Evolutionary conservation across 2,329 filamentous ascomycete genomes (phyloP).

Genomic region (Conoideocrella luteorostrata): DNA sequence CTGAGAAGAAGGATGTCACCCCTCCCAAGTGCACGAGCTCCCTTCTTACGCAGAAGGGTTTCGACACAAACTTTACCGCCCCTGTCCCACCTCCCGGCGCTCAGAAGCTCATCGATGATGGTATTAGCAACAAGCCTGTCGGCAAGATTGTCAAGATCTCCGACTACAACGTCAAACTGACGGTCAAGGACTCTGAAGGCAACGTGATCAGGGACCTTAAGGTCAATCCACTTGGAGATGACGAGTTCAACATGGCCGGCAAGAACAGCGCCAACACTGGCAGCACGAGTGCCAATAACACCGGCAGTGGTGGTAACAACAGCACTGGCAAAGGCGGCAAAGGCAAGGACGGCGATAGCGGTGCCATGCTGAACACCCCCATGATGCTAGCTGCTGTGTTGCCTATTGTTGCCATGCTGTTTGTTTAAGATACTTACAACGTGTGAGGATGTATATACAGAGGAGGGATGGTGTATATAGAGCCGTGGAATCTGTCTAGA

Average conservation of each 20-base stretch:
- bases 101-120: slow-evolving; percentile 67
- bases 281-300: slow-evolving; percentile 13
- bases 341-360: slow-evolving; percentile 15
- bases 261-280: slow-evolving; percentile 33
- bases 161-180: slow-evolving; percentile 50
- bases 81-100: slow-evolving; percentile 62
- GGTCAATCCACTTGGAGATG: slow-evolving; percentile 38
- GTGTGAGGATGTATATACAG: slow-evolving; percentile 2
- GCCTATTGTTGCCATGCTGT: slow-evolving; percentile 28
- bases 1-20: slow-evolving; percentile 40
- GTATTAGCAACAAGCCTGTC: slow-evolving; percentile 57
- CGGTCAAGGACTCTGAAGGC: slow-evolving; percentile 35
- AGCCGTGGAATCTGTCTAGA: no score
- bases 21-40: slow-evolving; percentile 58
- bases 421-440: slow-evolving; percentile 25
- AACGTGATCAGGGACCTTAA: slow-evolving; percentile 37
- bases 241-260: slow-evolving; percentile 40
- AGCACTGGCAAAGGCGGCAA: slow-evolving; percentile 6
- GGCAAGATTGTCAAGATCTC: slow-evolving; percentile 65
- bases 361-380: slow-evolving; percentile 22
- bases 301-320: slow-evolving; percentile 15
- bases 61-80: slow-evolving; percentile 74
- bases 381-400: slow-evolving; percentile 26
- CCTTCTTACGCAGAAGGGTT: slow-evolving; percentile 62
- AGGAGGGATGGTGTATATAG: neutral